Evolutionary conservation across 495 filamentous ascomycete genomes (phyloP), one percentile per base, ranked within the genome.

Genomic region (Trichoderma reesei): DNA sequence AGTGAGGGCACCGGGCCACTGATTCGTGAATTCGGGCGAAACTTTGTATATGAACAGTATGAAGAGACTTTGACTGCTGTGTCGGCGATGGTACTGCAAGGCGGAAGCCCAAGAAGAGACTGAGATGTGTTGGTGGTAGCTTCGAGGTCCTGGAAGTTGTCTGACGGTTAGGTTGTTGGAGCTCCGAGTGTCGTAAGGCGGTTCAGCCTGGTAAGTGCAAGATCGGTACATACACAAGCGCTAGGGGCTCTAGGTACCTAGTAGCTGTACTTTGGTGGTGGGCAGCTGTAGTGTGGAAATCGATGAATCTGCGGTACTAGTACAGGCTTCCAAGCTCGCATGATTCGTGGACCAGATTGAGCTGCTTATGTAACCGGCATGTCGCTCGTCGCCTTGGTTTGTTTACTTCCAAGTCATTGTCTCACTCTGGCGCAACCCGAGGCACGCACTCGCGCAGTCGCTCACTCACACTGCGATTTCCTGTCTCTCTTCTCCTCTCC

Each of bases 401-500:
- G 73, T 76, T 76, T 75, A 75, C 73, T 72, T 70, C 65, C 46
- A 65, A 67, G 59, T 41, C 38, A 39, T 39, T 39, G 38, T 39
- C 11, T 11, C 38, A 39, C 64, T 51, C 14, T 41, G 60, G 16
- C 42, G 42, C 18, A 48, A 34, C 20, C n/a, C 34, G 26, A 13
- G 33, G 51, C 51, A 56, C 51, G 51, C 51, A 56, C 34, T 56
- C 31, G 9, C 31, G 9, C 26, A 14, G 7, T n/a, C 11, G 10
- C 20, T 31, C 44, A 56, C 34, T 31, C 26, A 41, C 10, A 7
- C 20, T 41, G 39, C 36, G 14, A 61, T 41, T 41, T 41, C 59
- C 41, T 7, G 4, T 41, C 59, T 61, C 36, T 8, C 16, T 36
- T 20, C 14, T 13, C 31, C 59, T 61, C 36, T 8, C 16, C 14